Percentiles rank a stretch among this genome's conserved stretches.
Conservation (phyloP, 305 asterid genomes). For the Petunia hybrid region DNA sequence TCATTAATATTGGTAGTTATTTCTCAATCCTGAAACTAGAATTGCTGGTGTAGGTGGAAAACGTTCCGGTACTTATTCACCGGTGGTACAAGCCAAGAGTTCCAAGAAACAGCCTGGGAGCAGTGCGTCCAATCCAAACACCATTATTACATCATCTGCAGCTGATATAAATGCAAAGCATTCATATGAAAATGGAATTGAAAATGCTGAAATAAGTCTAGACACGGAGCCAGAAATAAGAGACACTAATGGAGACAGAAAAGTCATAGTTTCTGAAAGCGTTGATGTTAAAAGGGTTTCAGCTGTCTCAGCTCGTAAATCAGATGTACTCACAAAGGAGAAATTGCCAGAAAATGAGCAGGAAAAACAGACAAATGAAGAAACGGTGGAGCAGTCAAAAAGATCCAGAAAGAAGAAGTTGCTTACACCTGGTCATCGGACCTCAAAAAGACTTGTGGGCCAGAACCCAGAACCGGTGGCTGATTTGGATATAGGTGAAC, state of each 20-base stretch:
- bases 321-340: constrained; percentile 34
- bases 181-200: constrained; percentile 32
- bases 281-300: constrained; percentile 45
- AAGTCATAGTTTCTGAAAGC: constrained; percentile 31
- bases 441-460: constrained; percentile 57
- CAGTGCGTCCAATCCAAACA: constrained; percentile 27
- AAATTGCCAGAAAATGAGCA: constrained; percentile 37
- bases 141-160: background rate
- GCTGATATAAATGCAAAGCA: constrained; percentile 6
- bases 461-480: constrained; percentile 41
- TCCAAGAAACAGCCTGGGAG: constrained; percentile 36
- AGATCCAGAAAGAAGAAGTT: constrained; percentile 37
- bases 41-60: constrained; percentile 51
- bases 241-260: constrained; percentile 36
- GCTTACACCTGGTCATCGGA: constrained; percentile 43
- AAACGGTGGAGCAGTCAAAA: constrained; percentile 36
- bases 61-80: constrained; percentile 33
- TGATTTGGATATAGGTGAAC: constrained; percentile 39
- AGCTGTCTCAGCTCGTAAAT: constrained; percentile 35
- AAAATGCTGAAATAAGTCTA: constrained; percentile 34
- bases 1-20: constrained; percentile 31
- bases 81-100: constrained; percentile 38
- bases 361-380: constrained; percentile 23
- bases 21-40: constrained; percentile 33
- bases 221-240: constrained; percentile 35